Evolutionary conservation across 768 basidiomycete genomes (phyloP).

Genomic region (Amanita polypyramis): DNA sequence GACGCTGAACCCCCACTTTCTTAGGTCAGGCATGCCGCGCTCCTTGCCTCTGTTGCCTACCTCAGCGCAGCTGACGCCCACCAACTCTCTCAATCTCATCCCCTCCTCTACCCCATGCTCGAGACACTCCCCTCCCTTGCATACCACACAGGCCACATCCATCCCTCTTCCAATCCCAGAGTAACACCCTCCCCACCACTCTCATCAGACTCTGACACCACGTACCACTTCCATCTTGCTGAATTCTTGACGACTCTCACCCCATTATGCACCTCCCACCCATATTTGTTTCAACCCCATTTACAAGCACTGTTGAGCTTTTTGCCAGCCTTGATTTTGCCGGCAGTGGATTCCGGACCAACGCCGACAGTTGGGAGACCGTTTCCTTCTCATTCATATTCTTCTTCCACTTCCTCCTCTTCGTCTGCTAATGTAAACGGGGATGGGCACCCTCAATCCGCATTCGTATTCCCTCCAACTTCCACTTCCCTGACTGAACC

Average conservation of each 20-base stretch:
- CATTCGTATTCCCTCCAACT: constrained; percentile 30
- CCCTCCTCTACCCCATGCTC: constrained; percentile 62
- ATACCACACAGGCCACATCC: constrained; percentile 11
- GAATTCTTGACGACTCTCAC: constrained; percentile 60
- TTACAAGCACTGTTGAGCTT: constrained; percentile 58
- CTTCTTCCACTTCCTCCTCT: too few species aligned
- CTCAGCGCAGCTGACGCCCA: constrained; percentile 48
- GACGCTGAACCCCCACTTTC: too few species aligned
- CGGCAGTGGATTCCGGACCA: constrained; percentile 36
- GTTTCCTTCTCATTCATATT: constrained; percentile 21
- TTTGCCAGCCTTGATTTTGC: constrained; percentile 61
- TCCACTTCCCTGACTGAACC: constrained; percentile 19
- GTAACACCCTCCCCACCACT: constrained; percentile 16
- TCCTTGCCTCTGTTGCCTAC: constrained; percentile 61
- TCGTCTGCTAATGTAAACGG: background rate
- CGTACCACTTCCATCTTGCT: constrained; percentile 40
- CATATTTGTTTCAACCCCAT: constrained; percentile 67
- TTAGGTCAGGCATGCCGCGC: constrained; percentile 65
- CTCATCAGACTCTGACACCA: constrained; percentile 12
- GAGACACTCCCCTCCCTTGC: constrained; percentile 57
- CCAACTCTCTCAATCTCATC: constrained; percentile 50
- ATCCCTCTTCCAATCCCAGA: constrained; percentile 17
- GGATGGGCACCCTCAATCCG: constrained; percentile 20
- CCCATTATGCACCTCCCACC: constrained; percentile 57
- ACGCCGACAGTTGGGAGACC: constrained; percentile 39